Evolutionary conservation across 345 rosid genomes (phyloP).

Genomic region (Eucalyptus shirleyi): DNA sequence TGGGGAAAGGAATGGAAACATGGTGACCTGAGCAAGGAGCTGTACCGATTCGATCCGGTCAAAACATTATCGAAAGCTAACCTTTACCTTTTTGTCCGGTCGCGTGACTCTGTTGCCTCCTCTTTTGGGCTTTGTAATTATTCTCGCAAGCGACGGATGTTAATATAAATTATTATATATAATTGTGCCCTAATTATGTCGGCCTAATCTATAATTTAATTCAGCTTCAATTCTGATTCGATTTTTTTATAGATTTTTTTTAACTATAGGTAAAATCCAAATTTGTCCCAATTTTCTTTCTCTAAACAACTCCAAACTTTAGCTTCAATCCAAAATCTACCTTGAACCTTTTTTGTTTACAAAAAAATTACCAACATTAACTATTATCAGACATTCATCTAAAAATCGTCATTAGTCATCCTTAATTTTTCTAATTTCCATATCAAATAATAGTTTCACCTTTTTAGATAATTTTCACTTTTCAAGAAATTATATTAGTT

Average conservation of each 20-base stretch:
- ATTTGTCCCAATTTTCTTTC: neutral
- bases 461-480: neutral
- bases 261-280: neutral
- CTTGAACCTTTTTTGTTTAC: neutral
- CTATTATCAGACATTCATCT: fast-evolving
- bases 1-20: neutral
- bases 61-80: neutral
- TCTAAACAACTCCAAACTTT: too few species aligned
- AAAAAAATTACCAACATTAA: neutral
- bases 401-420: neutral
- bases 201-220: neutral
- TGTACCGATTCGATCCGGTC: neutral
- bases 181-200: neutral
- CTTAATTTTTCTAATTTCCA: neutral
- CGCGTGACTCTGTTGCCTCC: neutral
- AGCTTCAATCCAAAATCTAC: neutral
- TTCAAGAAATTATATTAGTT: too few species aligned
- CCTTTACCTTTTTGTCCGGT: neutral
- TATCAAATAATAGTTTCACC: neutral
- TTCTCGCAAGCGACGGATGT: neutral
- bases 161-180: too few species aligned
- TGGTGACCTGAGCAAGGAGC: neutral
- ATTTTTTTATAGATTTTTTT: neutral
- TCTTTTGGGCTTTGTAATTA: neutral
- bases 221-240: neutral